phyloP scores from a whole-genome alignment of 164 flowering plant species.

The Houttuynia cordata region DNA sequence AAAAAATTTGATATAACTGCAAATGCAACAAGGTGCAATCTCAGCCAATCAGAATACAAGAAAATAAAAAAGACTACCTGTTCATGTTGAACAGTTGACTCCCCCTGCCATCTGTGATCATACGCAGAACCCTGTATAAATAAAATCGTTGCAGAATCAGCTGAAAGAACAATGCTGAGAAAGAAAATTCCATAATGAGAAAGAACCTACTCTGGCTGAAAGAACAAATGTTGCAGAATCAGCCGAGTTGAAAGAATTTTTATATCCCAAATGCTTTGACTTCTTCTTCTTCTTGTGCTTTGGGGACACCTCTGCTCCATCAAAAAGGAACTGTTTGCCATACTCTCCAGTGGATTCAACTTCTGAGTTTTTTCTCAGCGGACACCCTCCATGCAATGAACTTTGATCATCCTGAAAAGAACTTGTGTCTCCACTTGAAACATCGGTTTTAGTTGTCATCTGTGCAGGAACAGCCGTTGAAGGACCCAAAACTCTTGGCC shows the following conservation, averaged over 20 bases:
- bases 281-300: conserved; percentile 88
- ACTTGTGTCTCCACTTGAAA: conserved; percentile 93
- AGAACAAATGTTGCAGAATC: conserved; percentile 13
- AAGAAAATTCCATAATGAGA: background rate
- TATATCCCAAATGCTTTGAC: conserved; percentile 51
- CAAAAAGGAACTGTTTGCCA: conserved; percentile 51
- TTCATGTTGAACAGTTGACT: conserved; percentile 43
- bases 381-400: conserved; percentile 59
- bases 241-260: conserved; percentile 13
- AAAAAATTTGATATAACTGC: no score
- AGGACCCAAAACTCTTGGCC: conserved; percentile 71
- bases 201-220: conserved; percentile 14
- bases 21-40: no score
- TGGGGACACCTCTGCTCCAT: conserved; percentile 46
- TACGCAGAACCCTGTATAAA: conserved; percentile 47
- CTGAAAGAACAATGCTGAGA: conserved; percentile 8
- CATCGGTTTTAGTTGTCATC: conserved; percentile 53
- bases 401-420: conserved; percentile 94
- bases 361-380: conserved; percentile 47
- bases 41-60: no score
- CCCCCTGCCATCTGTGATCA: conserved; percentile 71
- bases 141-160: conserved; percentile 5
- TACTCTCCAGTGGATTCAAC: conserved; percentile 70
- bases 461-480: conserved; percentile 35
- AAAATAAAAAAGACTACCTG: conserved; percentile 31